Base-by-base conservation (phyloP, 1,139 yeast species). In the Yamadazyma atmosphaerica region DNA sequence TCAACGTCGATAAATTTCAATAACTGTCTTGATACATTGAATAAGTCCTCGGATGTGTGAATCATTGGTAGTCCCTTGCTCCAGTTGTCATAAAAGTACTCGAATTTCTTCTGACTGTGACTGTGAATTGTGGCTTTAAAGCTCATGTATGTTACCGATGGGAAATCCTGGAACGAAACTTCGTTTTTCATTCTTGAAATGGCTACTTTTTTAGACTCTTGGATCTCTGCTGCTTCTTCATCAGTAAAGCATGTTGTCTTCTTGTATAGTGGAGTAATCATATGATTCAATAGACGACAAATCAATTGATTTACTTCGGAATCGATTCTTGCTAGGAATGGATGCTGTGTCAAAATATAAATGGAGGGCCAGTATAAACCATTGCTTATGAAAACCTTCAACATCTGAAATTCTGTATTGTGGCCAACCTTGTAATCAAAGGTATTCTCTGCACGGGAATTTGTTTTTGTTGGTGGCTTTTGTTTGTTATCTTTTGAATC, bases 341-440 rank as follows among this genome's bases (percentile, higher is more conserved):
- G 95, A 51, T 77, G 79, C 43, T 74, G 72, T 2, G 80, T 64
- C 4, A 89, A 63, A 3, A 88, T 67, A 49, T 63, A 79, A 4
- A 86, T 47, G 0, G 88, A 68, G 1, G 92, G 89, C 58, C 79
- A 69, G 35, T 82, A 69, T 34, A 84, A 63, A 0, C 95, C 94
- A 42, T 74, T 75, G 0, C 77, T 61, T n/a, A 88, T 58, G 31
- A 83, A 66, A 5, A 72, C 65, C 44, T 77, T 70, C 16, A 84
- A 56, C 34, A 87, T 61, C 35, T 72, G 73, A 19, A 44, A 58
- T 34, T 57, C 60, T 35, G 52, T 37, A 44, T 68, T 65, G 12
- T 31, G 55, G 12, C 44, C 46, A 13, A 65, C 42, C 31, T 49
- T 49, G 13, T 46, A 49, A 35, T 49, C 51, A 35, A 50, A 37